Percentiles rank a stretch among this genome's conserved stretches.
Evolutionary conservation across 345 rosid species (phyloP).

Genomic region (Populus pruinosa): DNA sequence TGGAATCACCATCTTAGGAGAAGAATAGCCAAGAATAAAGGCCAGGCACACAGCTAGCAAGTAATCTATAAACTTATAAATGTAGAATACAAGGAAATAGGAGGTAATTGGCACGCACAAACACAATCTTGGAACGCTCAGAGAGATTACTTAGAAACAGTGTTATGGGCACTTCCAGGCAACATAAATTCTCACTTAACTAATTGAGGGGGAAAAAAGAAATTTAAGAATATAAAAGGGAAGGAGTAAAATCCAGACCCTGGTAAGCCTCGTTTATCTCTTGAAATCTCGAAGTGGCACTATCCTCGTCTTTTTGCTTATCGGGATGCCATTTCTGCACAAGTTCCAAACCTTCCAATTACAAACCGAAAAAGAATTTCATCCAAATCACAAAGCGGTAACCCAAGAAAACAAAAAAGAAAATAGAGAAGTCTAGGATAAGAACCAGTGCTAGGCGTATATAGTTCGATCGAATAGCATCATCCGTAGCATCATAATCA

Average conservation of each 20-base stretch:
- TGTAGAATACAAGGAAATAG: too few species aligned
- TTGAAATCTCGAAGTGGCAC: constrained; percentile 79
- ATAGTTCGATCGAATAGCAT: constrained; percentile 81
- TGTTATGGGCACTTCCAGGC: too few species aligned
- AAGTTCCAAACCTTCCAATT: background rate
- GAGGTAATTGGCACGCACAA: too few species aligned
- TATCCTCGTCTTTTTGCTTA: constrained; percentile 59
- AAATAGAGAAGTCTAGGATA: background rate
- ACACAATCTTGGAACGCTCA: too few species aligned
- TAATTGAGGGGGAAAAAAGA: background rate
- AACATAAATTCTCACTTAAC: background rate
- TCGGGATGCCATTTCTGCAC: constrained; percentile 97
- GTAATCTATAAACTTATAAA: too few species aligned
- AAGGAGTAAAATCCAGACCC: constrained; percentile 37
- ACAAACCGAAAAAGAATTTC: background rate
- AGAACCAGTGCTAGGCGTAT: constrained; percentile 91
- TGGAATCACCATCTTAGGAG: too few species aligned
- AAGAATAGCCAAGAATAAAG: too few species aligned
- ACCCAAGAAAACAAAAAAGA: background rate
- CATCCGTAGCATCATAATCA: constrained; percentile 76
- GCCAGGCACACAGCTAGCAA: too few species aligned
- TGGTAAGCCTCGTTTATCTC: constrained; percentile 96
- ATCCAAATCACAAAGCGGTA: background rate
- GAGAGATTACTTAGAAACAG: too few species aligned
- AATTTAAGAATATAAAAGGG: background rate